Evolutionary conservation across 2,329 filamentous ascomycete genomes (phyloP), one percentile per base, ranked within the genome.

Genomic region (Stromatinia cepivora): DNA sequence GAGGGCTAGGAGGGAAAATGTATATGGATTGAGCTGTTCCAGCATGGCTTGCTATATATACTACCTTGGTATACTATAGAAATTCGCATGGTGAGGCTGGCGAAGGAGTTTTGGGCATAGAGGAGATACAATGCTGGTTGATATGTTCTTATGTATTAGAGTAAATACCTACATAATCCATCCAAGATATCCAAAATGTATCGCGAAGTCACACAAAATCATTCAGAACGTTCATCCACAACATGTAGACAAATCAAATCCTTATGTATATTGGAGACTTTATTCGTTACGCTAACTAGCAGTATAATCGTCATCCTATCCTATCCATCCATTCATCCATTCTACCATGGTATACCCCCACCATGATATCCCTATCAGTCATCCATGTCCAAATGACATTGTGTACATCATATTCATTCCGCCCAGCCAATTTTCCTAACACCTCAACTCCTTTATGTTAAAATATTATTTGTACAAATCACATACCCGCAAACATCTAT

Each of bases 371-470:
- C 72, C 65, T 65, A 62, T 62, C 45, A 62, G 50, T 72, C 69
- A 70, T 71, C 66, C 36, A 25, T 54, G 34, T 64, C 50, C 66
- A 62, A 69, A 64, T 56, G 66, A 69, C 66, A 48, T 64, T 4
- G 10, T 52, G 31, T 52, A 31, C 52, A 52, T 42, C 31, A 64
- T 64, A 46, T 56, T 64, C 50, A 34, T 64, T 70, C 28, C 64
- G 45, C 52, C 66, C 31, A 64, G 71, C 66, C 66, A 42, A 73
- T 64, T 64, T 28, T 36, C n/a, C 31, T 34, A 45, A 73, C 74
- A 69, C 72, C 75, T 39, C 39, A 76, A 77, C 75, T 73, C 76
- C 76, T 59, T 53, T 54, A 64, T 52, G 46, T n/a, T 42, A 52
- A 52, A 63, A 36, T 28, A 52, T 36, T 39, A 52, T 53, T 62